Conservation (phyloP, 306 rosid genomes). For the Luffa acutangula region DNA sequence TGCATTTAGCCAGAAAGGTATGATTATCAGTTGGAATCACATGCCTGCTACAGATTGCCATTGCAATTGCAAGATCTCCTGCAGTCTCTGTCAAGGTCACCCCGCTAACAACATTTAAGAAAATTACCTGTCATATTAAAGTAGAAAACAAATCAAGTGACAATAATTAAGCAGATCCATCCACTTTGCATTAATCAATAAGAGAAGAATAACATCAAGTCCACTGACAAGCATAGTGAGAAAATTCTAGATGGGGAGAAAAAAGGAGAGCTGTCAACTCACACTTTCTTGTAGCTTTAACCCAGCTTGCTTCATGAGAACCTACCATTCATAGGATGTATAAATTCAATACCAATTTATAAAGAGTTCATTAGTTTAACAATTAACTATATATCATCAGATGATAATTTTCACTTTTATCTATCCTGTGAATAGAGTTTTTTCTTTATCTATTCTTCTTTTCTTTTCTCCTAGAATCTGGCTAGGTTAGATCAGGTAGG, state of each 20-base stretch:
- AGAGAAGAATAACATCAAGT: constrained; percentile 3
- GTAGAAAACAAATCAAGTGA: constrained; percentile 9
- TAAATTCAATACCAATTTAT: neutral
- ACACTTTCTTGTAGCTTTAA: constrained; percentile 67
- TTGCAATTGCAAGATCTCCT: constrained; percentile 94
- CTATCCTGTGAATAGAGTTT: neutral
- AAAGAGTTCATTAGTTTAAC: neutral
- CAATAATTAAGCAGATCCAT: neutral
- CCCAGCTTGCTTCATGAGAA: constrained; percentile 81
- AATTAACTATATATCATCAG: neutral
- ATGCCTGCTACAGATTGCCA: constrained; percentile 97
- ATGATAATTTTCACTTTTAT: neutral
- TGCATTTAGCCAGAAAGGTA: neutral
- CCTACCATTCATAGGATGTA: constrained; percentile 34
- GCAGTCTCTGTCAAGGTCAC: constrained; percentile 62
- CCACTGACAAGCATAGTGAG: neutral
- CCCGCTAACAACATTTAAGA: constrained; percentile 77
- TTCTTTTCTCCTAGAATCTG: neutral
- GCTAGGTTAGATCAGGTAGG: neutral
- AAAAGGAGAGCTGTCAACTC: constrained; percentile 22
- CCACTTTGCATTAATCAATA: neutral
- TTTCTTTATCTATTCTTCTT: neutral
- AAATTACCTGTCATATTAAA: constrained; percentile 37
- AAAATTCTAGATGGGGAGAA: constrained; percentile 1
- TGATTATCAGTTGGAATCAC: neutral